phyloP scores from a whole-genome alignment of 2,329 filamentous ascomycete species.

The Penicillium sp. region DNA sequence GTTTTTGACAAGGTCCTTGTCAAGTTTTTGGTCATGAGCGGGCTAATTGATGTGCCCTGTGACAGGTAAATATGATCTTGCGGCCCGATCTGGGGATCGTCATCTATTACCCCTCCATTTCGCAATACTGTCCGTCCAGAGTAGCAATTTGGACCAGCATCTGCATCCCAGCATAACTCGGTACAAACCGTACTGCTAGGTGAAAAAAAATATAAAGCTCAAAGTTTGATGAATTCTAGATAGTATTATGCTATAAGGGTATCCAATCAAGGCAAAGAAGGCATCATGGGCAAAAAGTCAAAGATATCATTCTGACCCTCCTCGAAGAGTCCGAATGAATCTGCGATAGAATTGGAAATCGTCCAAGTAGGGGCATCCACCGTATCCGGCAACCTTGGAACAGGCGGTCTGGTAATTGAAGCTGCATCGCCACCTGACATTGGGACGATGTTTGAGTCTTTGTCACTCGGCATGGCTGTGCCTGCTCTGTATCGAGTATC shows the following conservation, averaged over 20 bases:
- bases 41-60: conserved; percentile 19
- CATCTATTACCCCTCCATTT: neutral
- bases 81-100: conserved; percentile 19
- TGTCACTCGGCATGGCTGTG: conserved; percentile 24
- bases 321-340: conserved; percentile 43
- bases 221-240: neutral
- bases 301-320: conserved; percentile 44
- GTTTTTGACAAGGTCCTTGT: neutral
- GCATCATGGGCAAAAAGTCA: conserved; percentile 43
- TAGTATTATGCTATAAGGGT: neutral
- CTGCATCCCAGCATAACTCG: conserved; percentile 4
- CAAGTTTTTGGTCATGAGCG: neutral
- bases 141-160: conserved; percentile 3
- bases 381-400: conserved; percentile 32
- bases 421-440: conserved; percentile 27
- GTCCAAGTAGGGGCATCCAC: conserved; percentile 44
- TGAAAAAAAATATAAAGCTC: neutral
- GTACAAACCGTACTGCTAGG: neutral
- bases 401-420: conserved; percentile 27
- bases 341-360: conserved; percentile 41
- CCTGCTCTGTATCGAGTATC: conserved; percentile 28
- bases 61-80: conserved; percentile 4
- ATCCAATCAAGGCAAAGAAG: conserved; percentile 32
- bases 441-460: conserved; percentile 22
- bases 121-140: conserved; percentile 5